These are phyloP conservation scores for Boletus subcaerulescens DNA, from an alignment of 768 basidiomycete species.

Conservation along the genomic window DNA sequence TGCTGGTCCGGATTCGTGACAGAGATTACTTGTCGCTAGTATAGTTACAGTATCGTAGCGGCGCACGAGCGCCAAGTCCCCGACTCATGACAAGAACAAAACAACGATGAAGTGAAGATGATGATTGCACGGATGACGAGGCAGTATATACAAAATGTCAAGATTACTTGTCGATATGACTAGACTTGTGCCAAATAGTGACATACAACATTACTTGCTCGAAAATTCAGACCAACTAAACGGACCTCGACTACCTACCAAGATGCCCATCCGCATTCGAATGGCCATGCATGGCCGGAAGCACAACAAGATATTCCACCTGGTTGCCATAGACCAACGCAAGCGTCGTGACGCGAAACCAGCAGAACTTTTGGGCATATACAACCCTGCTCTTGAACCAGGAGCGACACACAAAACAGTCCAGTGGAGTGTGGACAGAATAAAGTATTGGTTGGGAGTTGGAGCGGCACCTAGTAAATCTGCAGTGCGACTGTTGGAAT, in stretches of 20 bases:
- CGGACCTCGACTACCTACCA: not conserved
- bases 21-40: not conserved
- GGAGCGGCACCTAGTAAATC: constrained; percentile 82
- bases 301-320: constrained; percentile 74
- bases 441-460: constrained; percentile 83
- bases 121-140: too few species aligned
- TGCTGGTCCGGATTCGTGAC: constrained; percentile 52
- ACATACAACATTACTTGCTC: constrained; percentile 12
- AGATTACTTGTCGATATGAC: not conserved
- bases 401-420: constrained; percentile 65
- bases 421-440: constrained; percentile 88
- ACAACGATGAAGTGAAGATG: too few species aligned
- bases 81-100: too few species aligned
- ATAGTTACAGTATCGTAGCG: not conserved
- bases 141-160: too few species aligned
- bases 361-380: constrained; percentile 82
- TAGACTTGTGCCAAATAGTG: constrained; percentile 25
- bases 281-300: constrained; percentile 77
- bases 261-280: constrained; percentile 83
- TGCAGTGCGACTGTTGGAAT: constrained; percentile 71
- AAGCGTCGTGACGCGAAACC: constrained; percentile 80
- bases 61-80: too few species aligned
- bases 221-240: not conserved
- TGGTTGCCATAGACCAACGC: constrained; percentile 78
- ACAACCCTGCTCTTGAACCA: constrained; percentile 61